These are phyloP conservation scores for Malassezia caprae DNA, from an alignment of 1,284 basidiomycete species.

Conservation along the genomic window DNA sequence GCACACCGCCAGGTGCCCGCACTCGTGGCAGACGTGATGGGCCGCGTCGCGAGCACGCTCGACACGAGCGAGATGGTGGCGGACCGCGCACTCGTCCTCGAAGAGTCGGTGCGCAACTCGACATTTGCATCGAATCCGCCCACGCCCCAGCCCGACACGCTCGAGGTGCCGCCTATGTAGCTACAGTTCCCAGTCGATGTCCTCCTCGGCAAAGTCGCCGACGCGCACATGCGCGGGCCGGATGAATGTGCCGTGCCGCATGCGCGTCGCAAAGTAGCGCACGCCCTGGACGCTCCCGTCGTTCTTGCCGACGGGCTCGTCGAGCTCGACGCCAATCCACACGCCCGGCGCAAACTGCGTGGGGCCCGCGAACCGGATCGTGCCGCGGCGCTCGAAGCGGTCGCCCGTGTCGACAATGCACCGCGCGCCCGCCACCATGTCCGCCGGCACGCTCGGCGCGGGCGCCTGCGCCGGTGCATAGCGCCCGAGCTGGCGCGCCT, in stretches of 20 bases:
- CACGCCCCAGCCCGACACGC: not conserved
- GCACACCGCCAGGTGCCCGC: not conserved
- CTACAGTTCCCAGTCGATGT: not conserved
- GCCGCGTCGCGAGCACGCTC: slow-evolving; percentile 8
- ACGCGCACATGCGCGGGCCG: slow-evolving; percentile 69
- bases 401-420: slow-evolving; percentile 65
- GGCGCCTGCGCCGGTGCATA: slow-evolving; percentile 55
- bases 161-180: not conserved
- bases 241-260: slow-evolving; percentile 76
- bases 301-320: slow-evolving; percentile 91
- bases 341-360: slow-evolving; percentile 61
- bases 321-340: slow-evolving; percentile 91
- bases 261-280: slow-evolving; percentile 68
- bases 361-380: slow-evolving; percentile 69
- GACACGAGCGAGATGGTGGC: slow-evolving; percentile 13
- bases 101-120: slow-evolving; percentile 11
- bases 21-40: slow-evolving; percentile 7
- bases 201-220: slow-evolving; percentile 64
- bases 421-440: slow-evolving; percentile 60
- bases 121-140: not conserved
- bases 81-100: slow-evolving; percentile 13
- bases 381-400: slow-evolving; percentile 60
- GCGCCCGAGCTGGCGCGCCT: slow-evolving; percentile 75
- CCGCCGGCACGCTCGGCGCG: slow-evolving; percentile 1
- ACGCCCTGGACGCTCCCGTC: slow-evolving; percentile 83